phyloP scores from a whole-genome alignment of 2,329 filamentous ascomycete species.

The Aspergillus proliferans region DNA sequence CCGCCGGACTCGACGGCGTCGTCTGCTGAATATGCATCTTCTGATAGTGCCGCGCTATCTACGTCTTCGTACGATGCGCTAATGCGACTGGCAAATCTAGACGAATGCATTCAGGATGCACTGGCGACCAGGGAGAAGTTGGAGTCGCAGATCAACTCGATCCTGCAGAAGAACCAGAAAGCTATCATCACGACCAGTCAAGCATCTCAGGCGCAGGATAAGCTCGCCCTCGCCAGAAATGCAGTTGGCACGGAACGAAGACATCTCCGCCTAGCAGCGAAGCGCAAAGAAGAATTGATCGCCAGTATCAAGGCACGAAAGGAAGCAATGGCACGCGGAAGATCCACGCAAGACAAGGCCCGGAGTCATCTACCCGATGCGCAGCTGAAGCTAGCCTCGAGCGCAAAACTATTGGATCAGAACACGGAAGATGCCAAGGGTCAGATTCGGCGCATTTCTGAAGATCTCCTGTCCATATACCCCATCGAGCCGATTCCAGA shows the following conservation, averaged over 20 bases:
- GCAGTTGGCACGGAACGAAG: constrained; percentile 60
- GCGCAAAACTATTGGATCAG: constrained; percentile 49
- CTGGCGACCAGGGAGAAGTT: constrained; percentile 68
- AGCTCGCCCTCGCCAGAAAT: constrained; percentile 37
- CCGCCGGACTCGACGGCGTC: constrained; percentile 38
- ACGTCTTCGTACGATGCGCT: constrained; percentile 82
- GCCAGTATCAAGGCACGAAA: constrained; percentile 60
- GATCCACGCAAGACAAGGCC: constrained; percentile 52
- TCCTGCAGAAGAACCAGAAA: constrained; percentile 34
- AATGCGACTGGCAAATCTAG: constrained; percentile 80
- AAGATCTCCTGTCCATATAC: constrained; percentile 73
- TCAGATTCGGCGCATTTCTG: constrained; percentile 82
- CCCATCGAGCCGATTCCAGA: constrained; percentile 64
- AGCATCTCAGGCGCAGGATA: constrained; percentile 35
- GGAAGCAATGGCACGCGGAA: constrained; percentile 61
- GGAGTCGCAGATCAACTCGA: constrained; percentile 66
- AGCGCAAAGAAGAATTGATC: constrained; percentile 61
- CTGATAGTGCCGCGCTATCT: constrained; percentile 45
- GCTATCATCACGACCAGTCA: constrained; percentile 25
- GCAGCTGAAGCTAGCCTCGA: constrained; percentile 52
- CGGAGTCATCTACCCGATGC: constrained; percentile 58
- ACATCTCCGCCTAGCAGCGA: constrained; percentile 56
- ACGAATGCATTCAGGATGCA: constrained; percentile 86
- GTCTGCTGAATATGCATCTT: constrained; percentile 12
- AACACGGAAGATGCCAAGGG: constrained; percentile 63